Evolutionary conservation across 331 rosid genomes (phyloP).

Genomic region (Prunus yedoensis): DNA sequence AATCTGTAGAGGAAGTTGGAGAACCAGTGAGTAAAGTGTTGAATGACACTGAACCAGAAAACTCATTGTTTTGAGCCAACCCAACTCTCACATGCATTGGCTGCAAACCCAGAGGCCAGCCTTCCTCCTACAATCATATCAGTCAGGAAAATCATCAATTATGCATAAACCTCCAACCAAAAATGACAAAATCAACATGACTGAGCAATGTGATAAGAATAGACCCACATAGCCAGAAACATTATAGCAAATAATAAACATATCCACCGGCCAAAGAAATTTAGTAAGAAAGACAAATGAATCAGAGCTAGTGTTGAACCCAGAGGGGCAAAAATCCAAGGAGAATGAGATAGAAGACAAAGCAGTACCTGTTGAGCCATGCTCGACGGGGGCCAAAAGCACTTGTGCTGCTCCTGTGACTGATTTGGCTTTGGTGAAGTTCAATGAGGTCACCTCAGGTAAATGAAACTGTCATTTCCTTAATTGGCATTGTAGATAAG

Average conservation of each 20-base stretch:
- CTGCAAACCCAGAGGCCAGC: conserved; percentile 86
- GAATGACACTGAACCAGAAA: conserved; percentile 64
- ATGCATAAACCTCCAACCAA: conserved; percentile 15
- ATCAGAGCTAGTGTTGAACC: conserved; percentile 9
- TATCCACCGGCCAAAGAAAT: conserved; percentile 29
- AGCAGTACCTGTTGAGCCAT: conserved; percentile 63
- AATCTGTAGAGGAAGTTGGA: conserved; percentile 59
- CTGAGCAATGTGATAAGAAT: conserved; percentile 13
- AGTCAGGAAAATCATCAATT: conserved; percentile 1
- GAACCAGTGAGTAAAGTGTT: conserved; percentile 65
- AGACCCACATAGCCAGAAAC: conserved; percentile 40
- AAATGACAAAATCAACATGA: conserved; percentile 21
- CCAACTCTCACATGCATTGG: conserved; percentile 70
- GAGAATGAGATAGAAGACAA: conserved; percentile 27
- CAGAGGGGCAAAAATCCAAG: conserved; percentile 38
- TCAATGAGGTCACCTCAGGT: conserved; percentile 14
- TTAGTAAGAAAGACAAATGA: not conserved
- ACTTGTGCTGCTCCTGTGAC: not conserved
- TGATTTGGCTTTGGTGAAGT: conserved; percentile 10
- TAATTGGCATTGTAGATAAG: conserved; percentile 1
- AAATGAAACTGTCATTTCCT: conserved; percentile 28
- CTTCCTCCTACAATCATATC: conserved; percentile 70
- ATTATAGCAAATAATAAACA: conserved; percentile 15
- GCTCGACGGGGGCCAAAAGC: not conserved
- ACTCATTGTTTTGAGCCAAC: conserved; percentile 39